These are phyloP conservation scores for Eucalyptus decipiens DNA, from an alignment of 345 rosid genomes.

Conservation along the genomic window DNA sequence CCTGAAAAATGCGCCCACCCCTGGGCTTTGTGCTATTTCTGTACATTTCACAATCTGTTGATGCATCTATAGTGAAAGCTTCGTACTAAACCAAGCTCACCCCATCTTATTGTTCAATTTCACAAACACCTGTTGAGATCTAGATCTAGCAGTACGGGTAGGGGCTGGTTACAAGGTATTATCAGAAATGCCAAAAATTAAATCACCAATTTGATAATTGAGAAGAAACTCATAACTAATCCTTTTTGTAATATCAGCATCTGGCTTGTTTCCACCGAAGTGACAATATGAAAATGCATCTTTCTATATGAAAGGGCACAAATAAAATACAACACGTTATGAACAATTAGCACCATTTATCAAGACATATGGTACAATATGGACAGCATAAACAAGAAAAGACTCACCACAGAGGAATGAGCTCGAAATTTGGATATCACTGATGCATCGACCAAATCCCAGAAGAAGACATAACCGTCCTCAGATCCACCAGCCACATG, in stretches of 20 bases:
- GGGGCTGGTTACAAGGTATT: background rate
- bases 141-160: background rate
- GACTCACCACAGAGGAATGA: conserved; percentile 80
- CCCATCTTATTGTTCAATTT: background rate
- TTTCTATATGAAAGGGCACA: background rate
- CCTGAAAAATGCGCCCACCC: background rate
- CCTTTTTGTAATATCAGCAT: background rate
- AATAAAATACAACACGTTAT: background rate
- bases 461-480: conserved; percentile 85
- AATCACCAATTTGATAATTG: background rate
- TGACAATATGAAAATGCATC: background rate
- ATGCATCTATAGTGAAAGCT: background rate
- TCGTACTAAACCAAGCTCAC: background rate
- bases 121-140: background rate
- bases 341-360: background rate
- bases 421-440: conserved; percentile 65
- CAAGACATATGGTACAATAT: background rate
- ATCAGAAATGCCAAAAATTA: background rate
- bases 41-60: background rate
- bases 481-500: conserved; percentile 91
- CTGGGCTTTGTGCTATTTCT: background rate
- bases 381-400: background rate
- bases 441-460: conserved; percentile 95
- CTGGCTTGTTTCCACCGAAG: background rate
- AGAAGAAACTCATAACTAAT: background rate